A percentile compares a stretch with the other conserved stretches of the same genome.
Evolutionary conservation across 2,329 filamentous ascomycete species (phyloP).

Genomic region (Penicillium sclerotigenum): DNA sequence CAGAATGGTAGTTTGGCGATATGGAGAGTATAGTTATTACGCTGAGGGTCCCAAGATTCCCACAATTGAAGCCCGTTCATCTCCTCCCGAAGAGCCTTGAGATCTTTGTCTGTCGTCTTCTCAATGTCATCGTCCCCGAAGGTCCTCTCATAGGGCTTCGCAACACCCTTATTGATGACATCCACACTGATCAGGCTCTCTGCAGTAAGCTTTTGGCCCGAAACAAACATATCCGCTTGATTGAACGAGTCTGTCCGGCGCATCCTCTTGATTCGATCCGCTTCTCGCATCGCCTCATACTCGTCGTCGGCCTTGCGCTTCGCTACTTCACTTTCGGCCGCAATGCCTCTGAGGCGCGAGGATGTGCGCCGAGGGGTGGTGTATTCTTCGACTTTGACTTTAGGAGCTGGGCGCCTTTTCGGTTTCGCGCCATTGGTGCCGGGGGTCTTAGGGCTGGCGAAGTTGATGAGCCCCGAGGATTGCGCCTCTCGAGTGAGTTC

Average conservation of each 20-base stretch:
- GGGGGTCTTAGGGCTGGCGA: slow-evolving; percentile 50
- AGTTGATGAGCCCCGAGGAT: slow-evolving; percentile 68
- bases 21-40: slow-evolving; percentile 46
- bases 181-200: slow-evolving; percentile 62
- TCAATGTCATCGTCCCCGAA: slow-evolving; percentile 82
- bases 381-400: slow-evolving; percentile 63
- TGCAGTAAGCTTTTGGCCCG: slow-evolving; percentile 69
- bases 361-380: slow-evolving; percentile 57
- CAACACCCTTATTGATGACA: slow-evolving; percentile 61
- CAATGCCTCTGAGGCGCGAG: slow-evolving; percentile 59
- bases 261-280: slow-evolving; percentile 59
- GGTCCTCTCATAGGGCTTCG: slow-evolving; percentile 76
- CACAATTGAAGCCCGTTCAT: slow-evolving; percentile 78
- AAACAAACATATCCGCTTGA: slow-evolving; percentile 73
- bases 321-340: slow-evolving; percentile 64
- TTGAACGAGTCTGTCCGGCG: slow-evolving; percentile 66
- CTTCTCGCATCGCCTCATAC: slow-evolving; percentile 54
- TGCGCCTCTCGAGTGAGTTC: slow-evolving; percentile 67
- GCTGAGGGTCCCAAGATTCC: slow-evolving; percentile 76
- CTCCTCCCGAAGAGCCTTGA: slow-evolving; percentile 69
- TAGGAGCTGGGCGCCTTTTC: slow-evolving; percentile 48
- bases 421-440: slow-evolving; percentile 49
- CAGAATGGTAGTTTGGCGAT: background rate
- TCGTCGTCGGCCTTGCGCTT: slow-evolving; percentile 68
- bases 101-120: slow-evolving; percentile 70